Conservation (phyloP, 345 rosid genomes). For the Kandelia obovata region DNA sequence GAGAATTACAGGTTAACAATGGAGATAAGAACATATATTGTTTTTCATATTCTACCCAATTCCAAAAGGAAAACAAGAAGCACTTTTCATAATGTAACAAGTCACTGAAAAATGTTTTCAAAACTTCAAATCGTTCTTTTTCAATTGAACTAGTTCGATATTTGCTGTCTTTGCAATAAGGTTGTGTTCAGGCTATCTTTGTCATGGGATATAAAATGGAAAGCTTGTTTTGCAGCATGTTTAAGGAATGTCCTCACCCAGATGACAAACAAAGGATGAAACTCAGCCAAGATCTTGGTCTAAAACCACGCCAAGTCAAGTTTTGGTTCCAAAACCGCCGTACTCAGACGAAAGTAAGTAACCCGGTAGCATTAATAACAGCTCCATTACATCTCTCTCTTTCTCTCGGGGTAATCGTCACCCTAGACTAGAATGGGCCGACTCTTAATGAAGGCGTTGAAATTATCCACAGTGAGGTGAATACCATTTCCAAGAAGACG, state of each 20-base stretch:
- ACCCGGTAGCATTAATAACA: too few species aligned
- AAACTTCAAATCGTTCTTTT: too few species aligned
- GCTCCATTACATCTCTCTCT: background rate
- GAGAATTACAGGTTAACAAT: too few species aligned
- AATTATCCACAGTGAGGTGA: background rate
- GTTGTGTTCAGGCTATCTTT: background rate
- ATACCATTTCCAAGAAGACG: slow-evolving; percentile 27
- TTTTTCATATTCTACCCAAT: too few species aligned
- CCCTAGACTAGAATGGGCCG: slow-evolving; percentile 8
- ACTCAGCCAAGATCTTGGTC: slow-evolving; percentile 88
- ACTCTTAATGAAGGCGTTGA: slow-evolving; percentile 12
- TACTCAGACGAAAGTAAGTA: slow-evolving; percentile 84
- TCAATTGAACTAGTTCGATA: too few species aligned
- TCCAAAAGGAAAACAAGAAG: too few species aligned
- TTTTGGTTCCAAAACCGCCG: slow-evolving; percentile 99
- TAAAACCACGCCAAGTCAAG: slow-evolving; percentile 94
- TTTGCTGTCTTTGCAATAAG: background rate
- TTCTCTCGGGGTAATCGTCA: background rate
- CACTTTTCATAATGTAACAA: too few species aligned
- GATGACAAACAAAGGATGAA: slow-evolving; percentile 88
- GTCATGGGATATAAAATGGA: background rate
- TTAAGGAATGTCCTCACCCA: slow-evolving; percentile 93
- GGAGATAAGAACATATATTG: too few species aligned
- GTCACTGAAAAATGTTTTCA: too few species aligned
- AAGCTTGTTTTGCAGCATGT: slow-evolving; percentile 50